Base-by-base conservation (phyloP, 1,284 basidiomycete species). In the Apiotrichum porosum region DNA sequence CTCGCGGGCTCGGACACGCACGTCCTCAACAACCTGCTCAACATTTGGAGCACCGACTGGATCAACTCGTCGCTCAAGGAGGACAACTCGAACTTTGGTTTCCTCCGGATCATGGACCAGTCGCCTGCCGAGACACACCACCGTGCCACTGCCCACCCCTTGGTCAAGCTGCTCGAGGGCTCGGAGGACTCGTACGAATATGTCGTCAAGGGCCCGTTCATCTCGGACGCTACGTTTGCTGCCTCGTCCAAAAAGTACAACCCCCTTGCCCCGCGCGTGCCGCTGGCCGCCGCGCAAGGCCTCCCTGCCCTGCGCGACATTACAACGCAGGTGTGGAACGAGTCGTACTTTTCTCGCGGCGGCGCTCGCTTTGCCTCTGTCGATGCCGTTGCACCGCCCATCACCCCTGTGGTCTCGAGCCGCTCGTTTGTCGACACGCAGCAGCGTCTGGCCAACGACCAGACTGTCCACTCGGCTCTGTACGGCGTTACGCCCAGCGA, bases 11-110 rank as follows among this genome's bases (percentile, higher is more conserved):
- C 79, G 23, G 82, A 84, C 51, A 82, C 78, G 19, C 77, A 81
- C 47, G 80, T 82, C 48, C 66, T 92, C 42, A 75, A 78, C 50
- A 85, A 83, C 54, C 74, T 94, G 54, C 82, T 93, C 76, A 93
- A 86, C 66, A 93, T 98, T 50, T 98, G 95, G 94, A 80, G 83
- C 0, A 79, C 84, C 0, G 85, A 88, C 52, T 82, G 86, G 79
- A 83, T 97, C 39, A 77, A 85, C 57, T 75, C 75, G 36, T 88
- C 88, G n/a, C 65, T 87, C 28, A 78, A 81, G 41, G 75, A 83
- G 44, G 77, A 81, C 57, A 73, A 63, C 22, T 75, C 74, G 18
- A 46, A 72, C 1, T 97, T 91, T 63, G 82, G 85, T 1, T 92
- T 93, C 69, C 74, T 93, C 52, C 82, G 81, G 38, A 76, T 94